These are phyloP conservation scores for Colletotrichum phormii DNA, from an alignment of 2,329 filamentous ascomycete species.

Conservation along the genomic window DNA sequence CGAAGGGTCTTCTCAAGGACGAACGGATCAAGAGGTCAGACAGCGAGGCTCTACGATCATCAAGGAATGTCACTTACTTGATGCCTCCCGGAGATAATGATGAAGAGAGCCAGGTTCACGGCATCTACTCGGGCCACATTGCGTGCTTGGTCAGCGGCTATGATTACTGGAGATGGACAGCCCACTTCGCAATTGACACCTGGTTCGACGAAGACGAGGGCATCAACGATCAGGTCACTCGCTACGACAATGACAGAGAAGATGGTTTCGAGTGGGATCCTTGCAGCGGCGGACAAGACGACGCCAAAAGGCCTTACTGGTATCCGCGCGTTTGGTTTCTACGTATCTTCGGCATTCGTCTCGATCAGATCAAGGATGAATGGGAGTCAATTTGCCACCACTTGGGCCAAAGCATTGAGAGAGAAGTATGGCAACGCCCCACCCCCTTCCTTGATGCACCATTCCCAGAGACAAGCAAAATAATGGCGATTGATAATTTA, in stretches of 20 bases:
- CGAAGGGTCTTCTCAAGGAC: neutral
- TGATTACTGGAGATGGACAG: neutral
- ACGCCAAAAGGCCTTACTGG: neutral
- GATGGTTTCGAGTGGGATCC: neutral
- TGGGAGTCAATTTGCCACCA: neutral
- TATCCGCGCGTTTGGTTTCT: neutral
- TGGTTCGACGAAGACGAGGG: constrained; percentile 6
- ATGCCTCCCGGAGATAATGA: too few species aligned
- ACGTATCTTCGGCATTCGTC: neutral
- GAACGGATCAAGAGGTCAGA: neutral
- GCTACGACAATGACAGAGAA: neutral
- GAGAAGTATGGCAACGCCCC: neutral
- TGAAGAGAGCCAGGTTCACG: neutral
- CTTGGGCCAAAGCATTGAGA: neutral
- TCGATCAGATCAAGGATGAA: neutral
- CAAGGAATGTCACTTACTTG: neutral
- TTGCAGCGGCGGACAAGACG: neutral
- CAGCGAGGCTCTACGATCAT: neutral
- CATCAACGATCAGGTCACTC: neutral
- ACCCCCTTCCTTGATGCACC: too few species aligned
- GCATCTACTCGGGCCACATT: neutral
- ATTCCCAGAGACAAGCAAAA: too few species aligned
- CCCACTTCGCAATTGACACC: neutral
- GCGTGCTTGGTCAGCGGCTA: neutral
- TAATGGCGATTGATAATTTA: too few species aligned